These are phyloP conservation scores for Fraxinus pennsylvanica DNA, from an alignment of 257 asterid genomes.

Conservation along the genomic window DNA sequence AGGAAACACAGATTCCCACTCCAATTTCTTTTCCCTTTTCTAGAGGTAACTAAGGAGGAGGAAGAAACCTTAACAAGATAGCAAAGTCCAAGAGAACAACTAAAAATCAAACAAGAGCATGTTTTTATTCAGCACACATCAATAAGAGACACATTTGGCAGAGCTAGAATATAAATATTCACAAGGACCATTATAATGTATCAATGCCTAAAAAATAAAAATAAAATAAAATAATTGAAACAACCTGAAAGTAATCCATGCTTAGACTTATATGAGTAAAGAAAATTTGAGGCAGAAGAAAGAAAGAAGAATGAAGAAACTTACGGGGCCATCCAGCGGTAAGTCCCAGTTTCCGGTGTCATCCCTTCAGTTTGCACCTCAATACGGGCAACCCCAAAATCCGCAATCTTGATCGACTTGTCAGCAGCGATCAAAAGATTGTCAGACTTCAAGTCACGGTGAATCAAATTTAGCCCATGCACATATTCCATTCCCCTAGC, in stretches of 20 bases:
- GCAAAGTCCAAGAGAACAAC: no score
- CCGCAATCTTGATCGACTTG: constrained; percentile 95
- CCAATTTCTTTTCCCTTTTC: no score
- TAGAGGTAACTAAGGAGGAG: no score
- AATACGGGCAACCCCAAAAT: constrained; percentile 97
- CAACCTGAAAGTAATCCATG: neutral
- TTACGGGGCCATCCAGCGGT: constrained; percentile 99
- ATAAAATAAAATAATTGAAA: no score
- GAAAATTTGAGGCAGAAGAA: neutral
- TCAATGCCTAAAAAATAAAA: no score
- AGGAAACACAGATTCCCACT: no score
- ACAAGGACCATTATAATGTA: no score
- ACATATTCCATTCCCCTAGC: constrained; percentile 98
- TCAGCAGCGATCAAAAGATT: constrained; percentile 92
- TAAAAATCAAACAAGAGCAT: no score
- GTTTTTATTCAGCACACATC: no score
- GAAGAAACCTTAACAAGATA: no score
- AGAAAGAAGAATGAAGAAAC: constrained; percentile 32
- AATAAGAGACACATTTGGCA: no score
- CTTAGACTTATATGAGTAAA: neutral
- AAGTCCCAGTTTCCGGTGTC: constrained; percentile 99
- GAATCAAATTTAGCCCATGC: constrained; percentile 84
- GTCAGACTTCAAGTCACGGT: constrained; percentile 92
- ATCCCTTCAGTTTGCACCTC: constrained; percentile 99
- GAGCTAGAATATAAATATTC: no score